Evolutionary conservation across 2,329 filamentous ascomycete genomes (phyloP).

Genomic region (Apiospora marii): DNA sequence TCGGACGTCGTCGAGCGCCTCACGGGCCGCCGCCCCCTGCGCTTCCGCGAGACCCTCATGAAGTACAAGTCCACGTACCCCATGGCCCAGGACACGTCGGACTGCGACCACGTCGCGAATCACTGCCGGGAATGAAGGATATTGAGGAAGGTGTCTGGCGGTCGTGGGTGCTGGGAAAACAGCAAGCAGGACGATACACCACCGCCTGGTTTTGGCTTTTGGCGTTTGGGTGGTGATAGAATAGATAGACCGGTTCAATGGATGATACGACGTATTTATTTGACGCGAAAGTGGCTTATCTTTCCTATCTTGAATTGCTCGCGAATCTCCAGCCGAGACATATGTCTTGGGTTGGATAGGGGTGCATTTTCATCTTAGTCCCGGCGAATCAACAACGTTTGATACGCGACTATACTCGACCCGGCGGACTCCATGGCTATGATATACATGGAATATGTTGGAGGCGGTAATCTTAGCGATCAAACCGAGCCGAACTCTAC

Average conservation of each 20-base stretch:
- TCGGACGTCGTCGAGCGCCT: constrained; percentile 22
- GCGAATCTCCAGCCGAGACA: neutral
- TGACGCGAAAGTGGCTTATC: neutral
- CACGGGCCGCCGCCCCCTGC: constrained; percentile 8
- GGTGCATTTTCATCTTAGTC: constrained; percentile 33
- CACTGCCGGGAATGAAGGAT: constrained; percentile 12
- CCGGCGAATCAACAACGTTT: neutral
- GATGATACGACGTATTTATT: neutral
- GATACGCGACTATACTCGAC: neutral
- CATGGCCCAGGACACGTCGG: constrained; percentile 22
- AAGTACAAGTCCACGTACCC: constrained; percentile 30
- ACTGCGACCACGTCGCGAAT: constrained; percentile 21
- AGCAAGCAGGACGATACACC: neutral
- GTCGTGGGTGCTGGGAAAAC: neutral
- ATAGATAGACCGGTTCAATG: constrained; percentile 13
- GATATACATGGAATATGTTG: neutral
- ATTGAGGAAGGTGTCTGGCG: neutral
- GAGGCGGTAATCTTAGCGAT: neutral
- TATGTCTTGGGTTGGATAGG: neutral
- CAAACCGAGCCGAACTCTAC: neutral
- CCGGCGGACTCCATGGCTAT: neutral
- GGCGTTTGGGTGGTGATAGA: constrained; percentile 12
- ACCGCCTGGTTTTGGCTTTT: neutral
- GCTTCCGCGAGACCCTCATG: constrained; percentile 28
- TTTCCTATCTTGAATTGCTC: neutral